Evolutionary conservation across 75 land plant genomes (phyloP), one percentile per base, ranked within the genome.

Genomic region (Cryptomeria japonica): DNA sequence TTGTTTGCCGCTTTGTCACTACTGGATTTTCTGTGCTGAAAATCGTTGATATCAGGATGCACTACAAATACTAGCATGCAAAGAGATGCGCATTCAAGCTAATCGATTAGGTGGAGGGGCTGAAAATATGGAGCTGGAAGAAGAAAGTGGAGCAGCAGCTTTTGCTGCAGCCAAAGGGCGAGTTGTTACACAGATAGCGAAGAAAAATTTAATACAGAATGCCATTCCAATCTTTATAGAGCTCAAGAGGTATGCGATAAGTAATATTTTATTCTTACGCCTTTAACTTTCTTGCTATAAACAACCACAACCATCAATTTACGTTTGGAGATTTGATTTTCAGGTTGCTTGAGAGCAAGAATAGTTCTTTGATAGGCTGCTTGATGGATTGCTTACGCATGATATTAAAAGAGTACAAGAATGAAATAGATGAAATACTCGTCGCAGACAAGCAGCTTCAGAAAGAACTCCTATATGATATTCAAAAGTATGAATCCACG

Each of bases 221-320:
- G 95, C 99, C 38, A 92, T 97, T 79, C 99, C 99, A 19, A 97
- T 97, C 28, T 96, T 96, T 89, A 97, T 97, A 49, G 99, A 97
- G 90, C 91, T 97, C 28, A 97, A 97, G 87, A 86, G 97, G 92
- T 91, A 90, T 72, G 38, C 28, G 61, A 39, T 32, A 61, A 39
- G 8, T 42, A 84, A 34, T 7, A 82, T 56, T 55, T 55, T 22
- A 41, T 46, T 82, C 5, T 46, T 44, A 44, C n/a, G 84, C 25
- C 34, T 82, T 36, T 11, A 72, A 61, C 36, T 28, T n/a, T 49
- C 38, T 87, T 87, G 88, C 87, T 87, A 39, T 11, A 38, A 42
- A 11, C 37, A 87, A 37, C 19, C 32, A 31, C 37, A 82, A 13
- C 41, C 15, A 82, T 44, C 34, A 4, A n/a, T n/a, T 3, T 82